These are phyloP conservation scores for Lippia alba DNA, from an alignment of 305 asterid species.

Conservation along the genomic window DNA sequence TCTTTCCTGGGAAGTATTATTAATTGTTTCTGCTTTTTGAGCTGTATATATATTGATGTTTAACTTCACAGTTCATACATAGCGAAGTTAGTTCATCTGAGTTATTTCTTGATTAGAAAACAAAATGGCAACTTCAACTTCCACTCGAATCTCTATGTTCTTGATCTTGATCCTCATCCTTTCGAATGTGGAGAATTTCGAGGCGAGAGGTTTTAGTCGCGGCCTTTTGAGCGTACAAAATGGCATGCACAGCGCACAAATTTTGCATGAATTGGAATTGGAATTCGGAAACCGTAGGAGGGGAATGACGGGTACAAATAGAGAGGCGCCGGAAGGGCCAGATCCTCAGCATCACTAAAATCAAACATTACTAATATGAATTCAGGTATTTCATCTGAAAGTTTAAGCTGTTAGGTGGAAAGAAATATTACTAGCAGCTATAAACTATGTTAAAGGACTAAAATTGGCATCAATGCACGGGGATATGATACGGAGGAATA, in stretches of 20 bases:
- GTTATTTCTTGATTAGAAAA: constrained; percentile 5
- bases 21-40: background rate
- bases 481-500: no score
- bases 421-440: no score
- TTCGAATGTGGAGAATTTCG: constrained; percentile 20
- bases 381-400: no score
- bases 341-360: constrained; percentile 53
- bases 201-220: constrained; percentile 13
- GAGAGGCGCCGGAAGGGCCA: constrained; percentile 62
- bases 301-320: constrained; percentile 36
- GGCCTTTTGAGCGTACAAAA: constrained; percentile 14
- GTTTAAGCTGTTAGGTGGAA: no score
- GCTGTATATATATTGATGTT: constrained; percentile 30
- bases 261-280: constrained; percentile 32
- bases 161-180: constrained; percentile 29
- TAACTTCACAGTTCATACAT: background rate
- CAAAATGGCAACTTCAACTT: constrained; percentile 36
- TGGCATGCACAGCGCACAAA: constrained; percentile 33
- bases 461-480: no score
- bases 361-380: background rate
- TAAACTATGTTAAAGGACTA: no score
- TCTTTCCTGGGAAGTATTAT: background rate
- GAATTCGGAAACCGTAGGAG: constrained; percentile 29
- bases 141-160: constrained; percentile 3
- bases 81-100: background rate